Percentiles rank a stretch among this genome's conserved stretches.
Evolutionary conservation across 371 early-diverging fungal species (phyloP).

Genomic region (Syncephalis fuscata): DNA sequence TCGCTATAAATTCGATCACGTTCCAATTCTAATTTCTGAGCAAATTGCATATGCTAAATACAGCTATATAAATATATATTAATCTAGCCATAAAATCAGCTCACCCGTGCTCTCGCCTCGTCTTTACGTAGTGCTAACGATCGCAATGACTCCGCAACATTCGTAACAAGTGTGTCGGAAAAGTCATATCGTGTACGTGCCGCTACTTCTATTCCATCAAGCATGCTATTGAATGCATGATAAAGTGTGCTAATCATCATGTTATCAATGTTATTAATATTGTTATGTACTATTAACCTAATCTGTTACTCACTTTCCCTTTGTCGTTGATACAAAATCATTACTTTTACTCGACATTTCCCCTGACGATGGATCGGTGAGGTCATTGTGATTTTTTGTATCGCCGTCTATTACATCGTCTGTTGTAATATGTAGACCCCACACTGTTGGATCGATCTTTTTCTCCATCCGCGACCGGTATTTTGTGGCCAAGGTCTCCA

Average conservation of each 20-base stretch:
- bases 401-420: not conserved
- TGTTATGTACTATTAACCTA: not conserved
- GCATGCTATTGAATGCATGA: constrained; percentile 33
- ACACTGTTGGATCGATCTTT: constrained; percentile 5
- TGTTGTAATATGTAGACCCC: not conserved
- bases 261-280: not conserved
- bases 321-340: constrained; percentile 3
- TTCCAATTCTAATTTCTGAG: constrained; percentile 39
- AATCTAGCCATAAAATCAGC: not conserved
- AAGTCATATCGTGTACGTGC: constrained; percentile 32
- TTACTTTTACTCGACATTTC: not conserved
- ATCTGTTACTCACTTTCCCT: not conserved
- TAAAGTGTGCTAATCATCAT: constrained; percentile 18
- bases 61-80: not conserved
- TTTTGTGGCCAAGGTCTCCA: constrained; percentile 46
- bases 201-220: constrained; percentile 35
- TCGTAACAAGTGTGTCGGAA: constrained; percentile 31
- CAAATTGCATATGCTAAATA: constrained; percentile 43
- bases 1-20: constrained; percentile 44
- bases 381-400: too few species aligned
- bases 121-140: constrained; percentile 35
- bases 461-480: constrained; percentile 23
- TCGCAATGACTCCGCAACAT: constrained; percentile 39
- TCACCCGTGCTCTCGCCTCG: constrained; percentile 57
- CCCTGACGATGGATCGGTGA: not conserved